These are phyloP conservation scores for Rhodotorula paludigena DNA, from an alignment of 768 basidiomycete genomes.

Conservation along the genomic window DNA sequence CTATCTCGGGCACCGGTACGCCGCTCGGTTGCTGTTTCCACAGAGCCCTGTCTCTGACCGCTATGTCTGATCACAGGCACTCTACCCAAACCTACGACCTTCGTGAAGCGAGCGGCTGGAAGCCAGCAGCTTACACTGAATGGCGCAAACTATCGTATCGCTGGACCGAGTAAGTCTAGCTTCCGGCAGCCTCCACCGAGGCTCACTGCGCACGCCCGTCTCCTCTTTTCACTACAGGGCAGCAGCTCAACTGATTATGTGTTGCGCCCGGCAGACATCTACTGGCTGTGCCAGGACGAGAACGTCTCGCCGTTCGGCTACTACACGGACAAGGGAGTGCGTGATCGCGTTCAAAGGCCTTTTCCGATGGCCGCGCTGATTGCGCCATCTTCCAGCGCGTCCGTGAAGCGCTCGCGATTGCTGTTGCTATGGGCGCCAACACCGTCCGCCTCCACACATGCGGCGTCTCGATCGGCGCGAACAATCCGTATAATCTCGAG, in stretches of 20 bases:
- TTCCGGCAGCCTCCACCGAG: no score
- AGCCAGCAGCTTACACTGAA: slow-evolving; percentile 1
- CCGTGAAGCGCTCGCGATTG: slow-evolving; percentile 39
- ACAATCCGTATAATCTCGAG: slow-evolving; percentile 41
- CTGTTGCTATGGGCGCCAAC: slow-evolving; percentile 41
- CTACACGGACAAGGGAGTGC: background rate
- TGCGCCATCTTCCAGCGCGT: slow-evolving; percentile 23
- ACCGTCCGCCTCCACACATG: slow-evolving; percentile 37
- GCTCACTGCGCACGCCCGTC: no score
- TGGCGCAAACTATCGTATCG: background rate
- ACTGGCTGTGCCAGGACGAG: slow-evolving; percentile 32
- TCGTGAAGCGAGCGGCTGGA: slow-evolving; percentile 5
- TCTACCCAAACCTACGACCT: slow-evolving; percentile 9
- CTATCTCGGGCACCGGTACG: slow-evolving; percentile 16
- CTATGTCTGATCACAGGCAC: slow-evolving; percentile 8
- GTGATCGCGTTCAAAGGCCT: background rate
- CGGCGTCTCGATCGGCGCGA: slow-evolving; percentile 43
- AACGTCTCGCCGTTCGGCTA: background rate
- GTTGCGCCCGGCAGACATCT: slow-evolving; percentile 19
- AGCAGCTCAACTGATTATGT: background rate
- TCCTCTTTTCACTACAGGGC: background rate
- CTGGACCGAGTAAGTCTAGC: slow-evolving; percentile 14
- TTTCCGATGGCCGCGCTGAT: background rate
- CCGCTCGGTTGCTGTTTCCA: no score
- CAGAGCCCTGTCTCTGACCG: no score